Evolutionary conservation across 2,329 filamentous ascomycete species (phyloP).

Genomic region (Diaporthe longicolla): DNA sequence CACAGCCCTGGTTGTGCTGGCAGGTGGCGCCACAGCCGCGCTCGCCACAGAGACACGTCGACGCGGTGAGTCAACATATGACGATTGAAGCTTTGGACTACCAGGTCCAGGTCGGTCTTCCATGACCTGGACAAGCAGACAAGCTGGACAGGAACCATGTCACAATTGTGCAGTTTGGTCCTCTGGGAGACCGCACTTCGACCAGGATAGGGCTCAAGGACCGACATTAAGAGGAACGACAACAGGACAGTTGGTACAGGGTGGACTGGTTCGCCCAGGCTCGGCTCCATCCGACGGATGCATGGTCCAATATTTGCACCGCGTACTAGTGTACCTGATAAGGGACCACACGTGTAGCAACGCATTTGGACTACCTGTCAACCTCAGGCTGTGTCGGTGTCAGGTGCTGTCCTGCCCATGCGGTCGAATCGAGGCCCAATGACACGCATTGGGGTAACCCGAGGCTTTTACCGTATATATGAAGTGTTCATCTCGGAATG

Average conservation of each 20-base stretch:
- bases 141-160: neutral
- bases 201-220: neutral
- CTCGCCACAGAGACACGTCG: slow-evolving; percentile 21
- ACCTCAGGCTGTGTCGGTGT: neutral
- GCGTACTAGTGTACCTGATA: neutral
- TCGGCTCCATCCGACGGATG: neutral
- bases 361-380: neutral
- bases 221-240: neutral
- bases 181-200: neutral
- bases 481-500: neutral
- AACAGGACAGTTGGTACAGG: too few relatives aligned
- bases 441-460: neutral
- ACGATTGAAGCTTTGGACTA: neutral
- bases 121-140: neutral
- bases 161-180: too few relatives aligned
- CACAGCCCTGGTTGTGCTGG: neutral
- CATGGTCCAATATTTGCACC: too few relatives aligned
- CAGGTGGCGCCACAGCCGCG: slow-evolving; percentile 32
- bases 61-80: neutral
- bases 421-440: neutral
- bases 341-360: too few relatives aligned
- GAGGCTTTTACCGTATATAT: too few relatives aligned
- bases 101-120: neutral
- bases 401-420: neutral
- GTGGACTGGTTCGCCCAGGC: neutral